These are phyloP conservation scores for Apophysomyces sp. DNA, from an alignment of 371 early-diverging fungal genomes.

Conservation along the genomic window DNA sequence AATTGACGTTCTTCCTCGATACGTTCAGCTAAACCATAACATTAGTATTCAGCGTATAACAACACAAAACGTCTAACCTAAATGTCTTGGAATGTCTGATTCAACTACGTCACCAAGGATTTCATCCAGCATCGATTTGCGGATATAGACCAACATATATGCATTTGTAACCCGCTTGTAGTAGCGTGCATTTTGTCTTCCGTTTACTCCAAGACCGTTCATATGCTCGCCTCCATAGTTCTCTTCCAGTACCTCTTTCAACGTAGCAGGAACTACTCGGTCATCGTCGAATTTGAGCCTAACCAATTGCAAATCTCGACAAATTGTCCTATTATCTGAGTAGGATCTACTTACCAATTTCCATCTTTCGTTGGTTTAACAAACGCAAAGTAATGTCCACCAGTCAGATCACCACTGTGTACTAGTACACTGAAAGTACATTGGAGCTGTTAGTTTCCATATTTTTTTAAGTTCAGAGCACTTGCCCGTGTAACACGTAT, in stretches of 20 bases:
- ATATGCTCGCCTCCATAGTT: slow-evolving; percentile 90
- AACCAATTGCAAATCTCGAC: not conserved
- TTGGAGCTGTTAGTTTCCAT: not conserved
- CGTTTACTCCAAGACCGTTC: slow-evolving; percentile 10
- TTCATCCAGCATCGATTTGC: slow-evolving; percentile 70
- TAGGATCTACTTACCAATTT: slow-evolving; percentile 57
- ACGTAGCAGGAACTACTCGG: slow-evolving; percentile 83
- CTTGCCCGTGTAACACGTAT: slow-evolving; percentile 85
- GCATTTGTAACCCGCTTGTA: slow-evolving; percentile 90
- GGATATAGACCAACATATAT: slow-evolving; percentile 96
- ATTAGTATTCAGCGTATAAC: not conserved
- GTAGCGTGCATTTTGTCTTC: slow-evolving; percentile 27
- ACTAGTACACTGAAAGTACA: slow-evolving; percentile 80
- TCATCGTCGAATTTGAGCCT: slow-evolving; percentile 97
- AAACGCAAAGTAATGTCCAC: slow-evolving; percentile 98
- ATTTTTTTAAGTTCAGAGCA: not conserved
- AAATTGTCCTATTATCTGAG: not conserved
- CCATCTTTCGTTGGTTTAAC: slow-evolving; percentile 79
- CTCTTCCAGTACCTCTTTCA: slow-evolving; percentile 92
- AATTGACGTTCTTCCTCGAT: slow-evolving; percentile 58
- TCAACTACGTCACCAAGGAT: slow-evolving; percentile 68
- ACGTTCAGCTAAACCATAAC: slow-evolving; percentile 16
- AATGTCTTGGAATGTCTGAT: slow-evolving; percentile 81
- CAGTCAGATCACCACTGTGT: slow-evolving; percentile 94
- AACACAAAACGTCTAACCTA: slow-evolving; percentile 48